Conservation (phyloP, 371 early-diverging fungal genomes). For the Saksenaea oblongispora region DNA sequence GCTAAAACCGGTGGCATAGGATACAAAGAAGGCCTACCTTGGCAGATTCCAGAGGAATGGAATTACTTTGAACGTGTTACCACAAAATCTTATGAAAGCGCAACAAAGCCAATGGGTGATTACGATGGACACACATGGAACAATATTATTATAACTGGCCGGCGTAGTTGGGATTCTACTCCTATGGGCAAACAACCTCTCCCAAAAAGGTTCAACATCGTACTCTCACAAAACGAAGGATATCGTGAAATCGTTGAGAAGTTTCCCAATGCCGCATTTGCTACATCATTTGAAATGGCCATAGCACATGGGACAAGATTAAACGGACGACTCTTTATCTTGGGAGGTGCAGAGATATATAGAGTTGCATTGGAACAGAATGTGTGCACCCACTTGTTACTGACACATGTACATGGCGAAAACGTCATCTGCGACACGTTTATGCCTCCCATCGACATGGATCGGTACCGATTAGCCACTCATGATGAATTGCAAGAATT, state of each 20-base stretch:
- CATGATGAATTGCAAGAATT: slow-evolving; percentile 44
- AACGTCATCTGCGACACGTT: slow-evolving; percentile 61
- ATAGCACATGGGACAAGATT: slow-evolving; percentile 29
- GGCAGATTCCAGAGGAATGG: slow-evolving; percentile 88
- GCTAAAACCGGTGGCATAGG: slow-evolving; percentile 79
- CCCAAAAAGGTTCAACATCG: slow-evolving; percentile 73
- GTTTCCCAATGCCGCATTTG: slow-evolving; percentile 33
- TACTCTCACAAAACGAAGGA: slow-evolving; percentile 66
- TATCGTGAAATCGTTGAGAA: neutral
- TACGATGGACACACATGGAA: slow-evolving; percentile 13
- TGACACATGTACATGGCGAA: slow-evolving; percentile 58
- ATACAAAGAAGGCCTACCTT: slow-evolving; percentile 69
- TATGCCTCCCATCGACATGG: slow-evolving; percentile 56
- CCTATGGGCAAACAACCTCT: slow-evolving; percentile 80
- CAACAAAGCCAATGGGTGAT: neutral
- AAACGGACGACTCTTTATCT: slow-evolving; percentile 48
- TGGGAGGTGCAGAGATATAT: slow-evolving; percentile 73
- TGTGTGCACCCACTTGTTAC: slow-evolving; percentile 53
- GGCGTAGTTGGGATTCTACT: slow-evolving; percentile 88
- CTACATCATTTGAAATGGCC: slow-evolving; percentile 55
- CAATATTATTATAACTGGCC: slow-evolving; percentile 90
- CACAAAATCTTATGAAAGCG: slow-evolving; percentile 32
- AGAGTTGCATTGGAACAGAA: slow-evolving; percentile 50
- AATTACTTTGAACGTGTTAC: slow-evolving; percentile 75
- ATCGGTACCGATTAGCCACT: slow-evolving; percentile 24